Evolutionary conservation across 176 grass and related monocot species (phyloP).

Genomic region (Carex pumila): DNA sequence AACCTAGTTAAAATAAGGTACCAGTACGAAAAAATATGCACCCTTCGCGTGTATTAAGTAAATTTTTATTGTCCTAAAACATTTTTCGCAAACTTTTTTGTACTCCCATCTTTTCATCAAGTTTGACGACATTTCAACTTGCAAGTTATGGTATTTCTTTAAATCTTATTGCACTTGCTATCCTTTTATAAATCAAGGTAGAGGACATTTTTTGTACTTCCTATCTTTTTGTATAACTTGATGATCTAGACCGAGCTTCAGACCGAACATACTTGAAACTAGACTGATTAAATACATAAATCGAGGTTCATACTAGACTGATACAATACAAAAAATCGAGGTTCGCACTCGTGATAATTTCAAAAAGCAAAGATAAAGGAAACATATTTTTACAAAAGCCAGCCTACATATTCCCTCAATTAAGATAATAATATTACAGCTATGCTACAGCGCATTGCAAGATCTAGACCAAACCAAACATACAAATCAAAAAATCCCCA

Average conservation of each 20-base stretch:
- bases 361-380: background rate
- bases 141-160: too few relatives aligned
- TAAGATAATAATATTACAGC: conserved; percentile 19
- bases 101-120: too few relatives aligned
- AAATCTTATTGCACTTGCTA: too few relatives aligned
- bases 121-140: too few relatives aligned
- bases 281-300: background rate
- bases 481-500: background rate
- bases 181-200: too few relatives aligned
- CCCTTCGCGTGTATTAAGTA: too few relatives aligned
- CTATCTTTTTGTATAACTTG: background rate
- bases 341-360: background rate
- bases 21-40: too few relatives aligned
- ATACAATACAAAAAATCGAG: background rate
- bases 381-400: conserved; percentile 14
- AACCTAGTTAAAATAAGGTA: too few relatives aligned
- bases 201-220: too few relatives aligned
- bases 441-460: conserved; percentile 1
- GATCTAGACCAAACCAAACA: background rate
- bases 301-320: background rate
- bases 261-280: background rate
- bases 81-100: too few relatives aligned
- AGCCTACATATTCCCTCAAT: background rate
- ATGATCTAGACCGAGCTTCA: background rate
- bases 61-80: too few relatives aligned